Percentiles rank a stretch among this genome's conserved stretches.
These are phyloP conservation scores for Raphanus sativus DNA, from an alignment of 345 rosid species.

Conservation along the genomic window DNA sequence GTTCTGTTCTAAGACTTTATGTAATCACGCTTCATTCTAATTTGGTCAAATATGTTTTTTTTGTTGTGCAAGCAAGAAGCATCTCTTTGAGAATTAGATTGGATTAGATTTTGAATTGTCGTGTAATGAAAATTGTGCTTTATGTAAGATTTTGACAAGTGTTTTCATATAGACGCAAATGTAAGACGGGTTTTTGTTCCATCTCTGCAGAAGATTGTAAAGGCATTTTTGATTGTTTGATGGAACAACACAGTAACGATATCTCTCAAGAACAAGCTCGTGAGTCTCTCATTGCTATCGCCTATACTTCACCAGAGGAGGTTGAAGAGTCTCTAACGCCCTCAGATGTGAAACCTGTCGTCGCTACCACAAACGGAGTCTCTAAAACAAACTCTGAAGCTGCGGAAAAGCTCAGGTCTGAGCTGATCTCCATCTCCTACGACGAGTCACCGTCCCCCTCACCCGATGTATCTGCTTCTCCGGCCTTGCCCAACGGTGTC, in stretches of 20 bases:
- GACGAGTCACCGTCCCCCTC: slow-evolving; percentile 33
- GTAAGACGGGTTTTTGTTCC: slow-evolving; percentile 9
- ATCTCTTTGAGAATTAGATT: neutral
- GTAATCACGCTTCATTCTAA: neutral
- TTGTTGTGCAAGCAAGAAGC: neutral
- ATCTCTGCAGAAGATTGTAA: slow-evolving; percentile 30
- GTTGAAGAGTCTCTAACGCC: neutral
- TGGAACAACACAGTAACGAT: slow-evolving; percentile 38
- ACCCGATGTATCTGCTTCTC: slow-evolving; percentile 28
- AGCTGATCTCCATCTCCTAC: slow-evolving; percentile 33
- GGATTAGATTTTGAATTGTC: neutral
- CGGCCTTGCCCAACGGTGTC: slow-evolving; percentile 18
- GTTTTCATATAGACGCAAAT: slow-evolving; percentile 13
- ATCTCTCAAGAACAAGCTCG: slow-evolving; percentile 36
- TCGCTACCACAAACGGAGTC: slow-evolving; percentile 2
- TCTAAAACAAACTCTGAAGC: neutral
- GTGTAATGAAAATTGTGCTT: neutral
- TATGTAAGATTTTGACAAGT: neutral
- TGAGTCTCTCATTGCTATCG: slow-evolving; percentile 39
- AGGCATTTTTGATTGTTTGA: slow-evolving; percentile 24
- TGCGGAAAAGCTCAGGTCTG: slow-evolving; percentile 26
- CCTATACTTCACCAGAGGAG: slow-evolving; percentile 37
- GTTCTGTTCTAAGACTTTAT: neutral
- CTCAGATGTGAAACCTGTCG: slow-evolving; percentile 20
- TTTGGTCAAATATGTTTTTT: neutral